Base-by-base conservation (phyloP, 768 basidiomycete genomes). In the Inosperma sp. region DNA sequence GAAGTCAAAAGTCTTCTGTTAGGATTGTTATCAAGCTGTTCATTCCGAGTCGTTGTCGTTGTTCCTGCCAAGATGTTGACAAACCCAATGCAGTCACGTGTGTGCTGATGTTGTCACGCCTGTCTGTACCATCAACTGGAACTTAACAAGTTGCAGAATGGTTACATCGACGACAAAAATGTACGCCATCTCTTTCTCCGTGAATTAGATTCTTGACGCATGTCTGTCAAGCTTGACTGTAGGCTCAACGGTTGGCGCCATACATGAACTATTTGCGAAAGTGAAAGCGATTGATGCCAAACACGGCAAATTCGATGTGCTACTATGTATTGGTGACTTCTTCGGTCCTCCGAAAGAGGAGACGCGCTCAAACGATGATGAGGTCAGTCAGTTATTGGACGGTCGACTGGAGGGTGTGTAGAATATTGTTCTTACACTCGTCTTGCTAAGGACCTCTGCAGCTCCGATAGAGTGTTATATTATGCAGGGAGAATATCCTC, bases 401-500 rank as follows among this genome's bases (percentile, higher is more conserved):
- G 93, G 87, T 0, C 68, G 73, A 19, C 61, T 93, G 27, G 78
- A 84, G 71, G 84, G 89, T 83, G 64, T 35, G 71, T 49, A 33
- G 9, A 45, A 16, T 19, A 41, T 30, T 22, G 25, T 21, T 19
- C n/a, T 27, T 37, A 54, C 60, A 46, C 61, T 31, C 29, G 26
- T 52, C 35, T 55, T 47, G 56, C 31, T 52, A 57, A 34, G 53
- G 26, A 14, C 39, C n/a, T 48, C 49, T 51, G 19, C 57, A 95
- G 91, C 83, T 23, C 90, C 94, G 9, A 70, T 95, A 14, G 87
- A 90, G 61, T 93, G 91, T 59, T 97, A 95, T 70, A 83, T 96
- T 51, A 93, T 93, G 80, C 84, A 93, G 64, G 94, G 94, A 14
- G 80, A 83, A 47, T 71, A 82, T 56, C 81, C 86, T 2, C 66